Percentiles rank a stretch among this genome's conserved stretches.
phyloP scores from a whole-genome alignment of 2,329 filamentous ascomycete species.

The Aureobasidium sp. region DNA sequence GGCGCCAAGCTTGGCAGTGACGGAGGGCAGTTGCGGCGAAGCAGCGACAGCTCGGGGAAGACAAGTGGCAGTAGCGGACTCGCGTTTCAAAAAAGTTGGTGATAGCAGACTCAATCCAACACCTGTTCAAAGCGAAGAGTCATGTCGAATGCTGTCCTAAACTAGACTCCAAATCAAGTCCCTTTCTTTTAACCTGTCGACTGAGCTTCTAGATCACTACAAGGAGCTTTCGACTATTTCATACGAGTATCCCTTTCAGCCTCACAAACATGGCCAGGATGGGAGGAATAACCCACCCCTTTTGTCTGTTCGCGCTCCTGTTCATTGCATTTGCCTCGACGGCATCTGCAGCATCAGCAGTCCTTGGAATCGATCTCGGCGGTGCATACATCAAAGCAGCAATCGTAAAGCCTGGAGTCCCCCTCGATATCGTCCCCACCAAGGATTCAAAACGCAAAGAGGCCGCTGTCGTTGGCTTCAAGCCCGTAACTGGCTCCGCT shows the following conservation, averaged over 20 bases:
- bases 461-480: conserved; percentile 82
- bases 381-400: conserved; percentile 96
- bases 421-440: conserved; percentile 93
- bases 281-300: conserved; percentile 2
- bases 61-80: conserved; percentile 1
- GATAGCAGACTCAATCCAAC: neutral
- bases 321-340: conserved; percentile 49
- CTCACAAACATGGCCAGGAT: conserved; percentile 11
- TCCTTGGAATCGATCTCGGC: conserved; percentile 87
- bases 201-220: neutral
- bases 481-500: conserved; percentile 59
- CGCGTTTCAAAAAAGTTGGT: conserved; percentile 9
- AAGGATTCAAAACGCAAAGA: conserved; percentile 98
- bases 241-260: neutral
- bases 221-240: neutral
- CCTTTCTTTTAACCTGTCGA: neutral
- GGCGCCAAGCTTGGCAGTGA: neutral
- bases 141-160: conserved; percentile 4
- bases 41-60: conserved; percentile 3
- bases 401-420: conserved; percentile 91
- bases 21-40: neutral
- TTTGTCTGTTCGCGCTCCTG: conserved; percentile 34
- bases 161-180: neutral
- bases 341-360: conserved; percentile 60
- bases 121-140: conserved; percentile 2